Evolutionary conservation across 495 filamentous ascomycete species (phyloP), one percentile per base, ranked within the genome.

Genomic region (Jackrogersella minutella): DNA sequence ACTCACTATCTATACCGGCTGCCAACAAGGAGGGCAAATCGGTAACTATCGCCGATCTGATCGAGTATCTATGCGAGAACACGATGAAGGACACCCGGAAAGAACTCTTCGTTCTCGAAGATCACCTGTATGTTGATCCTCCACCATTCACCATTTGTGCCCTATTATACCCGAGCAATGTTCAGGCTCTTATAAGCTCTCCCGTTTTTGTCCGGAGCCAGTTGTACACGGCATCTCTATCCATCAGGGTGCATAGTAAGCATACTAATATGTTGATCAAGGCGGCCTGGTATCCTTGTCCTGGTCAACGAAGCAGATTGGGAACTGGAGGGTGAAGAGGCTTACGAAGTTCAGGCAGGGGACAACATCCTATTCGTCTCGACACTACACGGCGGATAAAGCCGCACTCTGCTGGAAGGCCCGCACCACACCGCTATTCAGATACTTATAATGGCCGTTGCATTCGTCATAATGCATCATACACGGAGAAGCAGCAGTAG

Each of bases 221-320:
- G 9, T 57, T 50, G 30, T 54, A 54, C 57, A 49, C 56, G 51
- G 59, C 63, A 64, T 51, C 52, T 33, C 24, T 33, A 34, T 40
- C 43, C 61, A 51, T 61, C 47, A 58, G 33, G 43, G 40, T 58
- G 22, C 37, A 60, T 46, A 26, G 52, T 63, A 59, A 70, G 71
- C 73, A 55, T 22, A 63, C 62, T 70, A 73, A 69, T 66, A 67
- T 9, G 53, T 11, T 58, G 53, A 24, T 53, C 17, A 68, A 98
- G 95, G 30, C 92, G 96, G 47, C 94, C 95, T 5, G 95, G 95
- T n/a, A 96, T 98, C 70, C 86, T 99, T 46, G 96, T 97, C 13
- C 81, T 99, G 58, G 93, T 99, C 76, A 99, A 99, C 74, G 94
- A 99, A 68, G 90, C 91, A 39, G 95, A 99, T 74, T 99, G 95